Evolutionary conservation across 345 rosid species (phyloP).

Genomic region (Arabidopsis arenosa): DNA sequence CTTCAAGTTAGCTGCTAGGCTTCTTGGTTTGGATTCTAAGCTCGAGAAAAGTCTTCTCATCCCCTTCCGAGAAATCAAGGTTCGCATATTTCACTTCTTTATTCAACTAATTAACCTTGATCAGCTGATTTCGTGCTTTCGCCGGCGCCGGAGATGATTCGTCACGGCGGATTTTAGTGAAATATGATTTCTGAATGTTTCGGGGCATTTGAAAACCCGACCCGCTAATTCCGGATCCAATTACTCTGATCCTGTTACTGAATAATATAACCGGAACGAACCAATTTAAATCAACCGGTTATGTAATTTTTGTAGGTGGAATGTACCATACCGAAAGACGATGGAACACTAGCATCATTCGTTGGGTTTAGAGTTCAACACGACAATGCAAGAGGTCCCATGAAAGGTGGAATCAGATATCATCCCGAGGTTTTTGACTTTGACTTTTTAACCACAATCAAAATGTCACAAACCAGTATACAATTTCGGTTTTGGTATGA

Average conservation of each 20-base stretch:
- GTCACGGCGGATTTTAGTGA: constrained; percentile 1
- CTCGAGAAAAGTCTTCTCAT: constrained; percentile 93
- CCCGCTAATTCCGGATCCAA: neutral
- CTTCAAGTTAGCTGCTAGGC: constrained; percentile 88
- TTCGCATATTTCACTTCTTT: constrained; percentile 38
- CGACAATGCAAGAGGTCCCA: constrained; percentile 92
- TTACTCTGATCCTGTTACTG: neutral
- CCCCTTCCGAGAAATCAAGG: constrained; percentile 98
- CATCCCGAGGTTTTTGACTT: constrained; percentile 50
- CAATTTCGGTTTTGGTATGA: constrained; percentile 5
- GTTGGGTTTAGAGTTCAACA: constrained; percentile 92
- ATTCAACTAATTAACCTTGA: neutral
- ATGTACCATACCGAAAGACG: constrained; percentile 87
- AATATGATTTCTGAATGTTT: neutral
- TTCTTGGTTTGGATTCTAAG: constrained; percentile 92
- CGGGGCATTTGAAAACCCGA: constrained; percentile 21
- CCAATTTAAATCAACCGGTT: constrained; percentile 16
- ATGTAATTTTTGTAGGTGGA: constrained; percentile 59
- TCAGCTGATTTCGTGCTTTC: neutral
- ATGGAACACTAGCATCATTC: constrained; percentile 75
- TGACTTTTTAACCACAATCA: neutral
- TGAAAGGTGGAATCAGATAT: constrained; percentile 58
- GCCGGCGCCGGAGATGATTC: constrained; percentile 15
- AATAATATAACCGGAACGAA: constrained; percentile 12
- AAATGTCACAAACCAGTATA: neutral